Evolutionary conservation across 352 stramenopile species (phyloP), one percentile per base, ranked within the genome.

Genomic region (Pythium sp.): DNA sequence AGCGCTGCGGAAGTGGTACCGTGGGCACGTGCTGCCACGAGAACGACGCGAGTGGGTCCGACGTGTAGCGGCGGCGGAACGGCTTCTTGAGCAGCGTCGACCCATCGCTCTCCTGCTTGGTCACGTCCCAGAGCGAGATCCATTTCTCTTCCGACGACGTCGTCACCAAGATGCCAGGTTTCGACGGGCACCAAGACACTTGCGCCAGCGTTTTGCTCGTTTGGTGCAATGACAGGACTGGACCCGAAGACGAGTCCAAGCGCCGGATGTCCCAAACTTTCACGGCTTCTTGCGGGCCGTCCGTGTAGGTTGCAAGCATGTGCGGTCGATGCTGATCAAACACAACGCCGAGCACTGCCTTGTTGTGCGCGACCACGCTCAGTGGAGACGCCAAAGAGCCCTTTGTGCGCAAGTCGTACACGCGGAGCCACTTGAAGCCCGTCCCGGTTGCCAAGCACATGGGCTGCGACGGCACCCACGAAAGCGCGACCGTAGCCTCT

Each of bases 211-310:
- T 88, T 60, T 93, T 93, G 68, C 82, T 91, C 0, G 77, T 81
- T 34, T 84, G 84, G 28, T 93, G 85, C 12, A 96, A 70, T 18
- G 86, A 86, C n/a, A 92, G 66, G 9, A 96, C 57, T 14, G 88
- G 82, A 0, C 86, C 84, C 0, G 76, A 74, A 7, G 82, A 84
- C 6, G 79, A 78, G 62, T 93, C 81, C n/a, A 96, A 64, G 51
- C 89, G 86, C 5, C 88, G 88, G 57, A 96, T 91, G 72, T 96
- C 88, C 88, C 88, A 96, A 7, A 96, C 82, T 68, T 94, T 94
- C 22, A 96, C 79, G 5, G 83, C 81, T 67, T 94, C 88, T 55
- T 96, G 84, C 15, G 86, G 82, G 11, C 79, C 82, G 56, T 96
- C 88, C 43, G 84, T 93, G 65, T 93, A 96, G 43, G 88, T 96